A percentile compares a stretch with the other conserved stretches of the same genome.
phyloP scores from a whole-genome alignment of 257 asterid genomes.

The Przewalskia tangutica region DNA sequence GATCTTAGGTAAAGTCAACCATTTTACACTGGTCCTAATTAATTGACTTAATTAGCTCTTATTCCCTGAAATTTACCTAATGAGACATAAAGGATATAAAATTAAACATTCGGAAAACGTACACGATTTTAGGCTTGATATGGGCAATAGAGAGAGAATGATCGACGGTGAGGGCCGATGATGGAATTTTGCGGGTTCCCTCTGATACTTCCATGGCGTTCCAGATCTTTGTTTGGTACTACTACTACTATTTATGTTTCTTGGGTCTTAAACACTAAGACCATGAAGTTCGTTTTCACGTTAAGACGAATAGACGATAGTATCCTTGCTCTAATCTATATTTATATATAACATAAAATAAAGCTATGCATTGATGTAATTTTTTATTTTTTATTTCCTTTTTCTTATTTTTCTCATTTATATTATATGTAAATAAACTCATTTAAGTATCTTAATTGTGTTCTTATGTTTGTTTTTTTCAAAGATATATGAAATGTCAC shows the following conservation, averaged over 20 bases:
- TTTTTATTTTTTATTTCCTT: no score
- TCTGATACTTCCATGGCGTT: slow-evolving; percentile 68
- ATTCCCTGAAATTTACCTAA: neutral
- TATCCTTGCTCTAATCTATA: no score
- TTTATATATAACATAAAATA: no score
- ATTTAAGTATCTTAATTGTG: no score
- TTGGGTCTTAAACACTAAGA: neutral
- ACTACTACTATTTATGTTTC: neutral
- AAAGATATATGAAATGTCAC: no score
- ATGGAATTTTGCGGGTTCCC: slow-evolving; percentile 33
- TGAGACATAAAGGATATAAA: neutral
- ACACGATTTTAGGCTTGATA: slow-evolving; percentile 76
- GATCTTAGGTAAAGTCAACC: neutral
- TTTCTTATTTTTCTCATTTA: no score
- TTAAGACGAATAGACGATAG: no score
- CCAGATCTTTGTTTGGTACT: slow-evolving; percentile 46
- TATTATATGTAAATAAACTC: no score
- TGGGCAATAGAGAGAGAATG: slow-evolving; percentile 64
- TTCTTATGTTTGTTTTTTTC: no score
- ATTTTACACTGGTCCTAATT: neutral
- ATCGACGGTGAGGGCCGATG: slow-evolving; percentile 54
- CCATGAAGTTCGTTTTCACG: no score
- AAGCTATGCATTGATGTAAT: no score
- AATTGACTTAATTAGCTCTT: neutral
- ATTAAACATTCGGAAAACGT: neutral